Evolutionary conservation across 495 filamentous ascomycete genomes (phyloP).

Genomic region (Aspergillus baeticus): DNA sequence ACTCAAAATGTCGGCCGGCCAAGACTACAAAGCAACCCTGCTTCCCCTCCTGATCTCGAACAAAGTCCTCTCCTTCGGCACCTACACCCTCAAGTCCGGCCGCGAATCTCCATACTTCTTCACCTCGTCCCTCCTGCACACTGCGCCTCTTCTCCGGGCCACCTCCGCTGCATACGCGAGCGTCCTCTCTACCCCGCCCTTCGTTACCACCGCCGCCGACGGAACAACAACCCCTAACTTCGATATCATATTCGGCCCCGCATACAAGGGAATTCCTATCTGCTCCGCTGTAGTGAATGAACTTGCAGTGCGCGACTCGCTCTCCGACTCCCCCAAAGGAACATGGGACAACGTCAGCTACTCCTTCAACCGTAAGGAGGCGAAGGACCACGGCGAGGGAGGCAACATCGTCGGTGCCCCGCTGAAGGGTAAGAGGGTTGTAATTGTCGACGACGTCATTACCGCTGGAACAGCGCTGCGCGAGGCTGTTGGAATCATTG

Average conservation of each 20-base stretch:
- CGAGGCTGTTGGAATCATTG: slow-evolving; percentile 82
- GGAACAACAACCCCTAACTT: slow-evolving; percentile 30
- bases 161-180: slow-evolving; percentile 78
- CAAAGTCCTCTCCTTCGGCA: slow-evolving; percentile 83
- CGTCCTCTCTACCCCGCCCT: slow-evolving; percentile 55
- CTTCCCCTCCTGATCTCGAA: slow-evolving; percentile 67
- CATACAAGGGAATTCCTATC: slow-evolving; percentile 94
- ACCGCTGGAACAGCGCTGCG: slow-evolving; percentile 92
- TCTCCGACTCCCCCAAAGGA: slow-evolving; percentile 26
- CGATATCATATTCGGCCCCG: slow-evolving; percentile 63
- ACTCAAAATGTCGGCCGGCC: slow-evolving; percentile 23
- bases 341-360: slow-evolving; percentile 61
- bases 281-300: slow-evolving; percentile 70
- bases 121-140: slow-evolving; percentile 86
- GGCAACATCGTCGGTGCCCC: slow-evolving; percentile 86
- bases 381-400: slow-evolving; percentile 91
- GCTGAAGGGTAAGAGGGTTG: slow-evolving; percentile 76
- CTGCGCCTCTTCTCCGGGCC: slow-evolving; percentile 66
- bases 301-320: slow-evolving; percentile 60
- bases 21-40: slow-evolving; percentile 65
- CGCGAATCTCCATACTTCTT: slow-evolving; percentile 98
- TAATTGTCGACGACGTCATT: slow-evolving; percentile 95
- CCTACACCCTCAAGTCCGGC: slow-evolving; percentile 86
- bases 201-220: slow-evolving; percentile 31
- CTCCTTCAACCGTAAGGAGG: slow-evolving; percentile 92